phyloP scores from a whole-genome alignment of 1,284 basidiomycete species.

The Psilocybe mexicana region DNA sequence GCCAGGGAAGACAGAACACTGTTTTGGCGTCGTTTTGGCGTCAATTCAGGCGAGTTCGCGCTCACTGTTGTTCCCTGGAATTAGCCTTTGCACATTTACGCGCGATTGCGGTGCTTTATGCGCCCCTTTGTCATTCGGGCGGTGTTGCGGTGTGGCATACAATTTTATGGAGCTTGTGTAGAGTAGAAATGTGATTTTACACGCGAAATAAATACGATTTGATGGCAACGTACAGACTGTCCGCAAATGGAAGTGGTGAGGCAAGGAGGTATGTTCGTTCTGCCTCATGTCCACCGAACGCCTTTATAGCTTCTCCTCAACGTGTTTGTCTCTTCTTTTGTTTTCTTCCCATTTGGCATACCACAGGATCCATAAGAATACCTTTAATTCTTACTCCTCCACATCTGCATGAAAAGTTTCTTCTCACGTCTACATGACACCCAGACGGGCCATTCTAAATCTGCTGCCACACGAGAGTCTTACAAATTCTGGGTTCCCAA shows the following conservation, averaged over 20 bases:
- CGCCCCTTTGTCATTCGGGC: conserved; percentile 13
- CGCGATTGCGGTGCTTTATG: conserved; percentile 12
- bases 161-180: conserved; percentile 10
- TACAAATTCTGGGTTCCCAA: conserved; percentile 37
- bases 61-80: conserved; percentile 20
- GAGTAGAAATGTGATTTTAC: not conserved
- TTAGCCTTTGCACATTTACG: conserved; percentile 18
- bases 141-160: conserved; percentile 23
- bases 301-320: conserved; percentile 24
- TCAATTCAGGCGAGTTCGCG: conserved; percentile 17
- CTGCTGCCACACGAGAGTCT: conserved; percentile 36
- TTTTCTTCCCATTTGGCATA: conserved; percentile 25
- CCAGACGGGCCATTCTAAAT: conserved; percentile 40
- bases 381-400: conserved; percentile 25
- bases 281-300: conserved; percentile 53
- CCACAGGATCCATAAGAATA: conserved; percentile 25
- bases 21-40: conserved; percentile 45
- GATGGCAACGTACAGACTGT: conserved; percentile 13
- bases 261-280: conserved; percentile 28
- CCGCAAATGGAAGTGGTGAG: conserved; percentile 18
- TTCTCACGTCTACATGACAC: conserved; percentile 47
- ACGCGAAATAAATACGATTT: not conserved
- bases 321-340: conserved; percentile 23
- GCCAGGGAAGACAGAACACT: conserved; percentile 27
- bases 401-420: conserved; percentile 52